Conservation (phyloP, 139 green algal species). For the Pedinophyceae sp. region DNA sequence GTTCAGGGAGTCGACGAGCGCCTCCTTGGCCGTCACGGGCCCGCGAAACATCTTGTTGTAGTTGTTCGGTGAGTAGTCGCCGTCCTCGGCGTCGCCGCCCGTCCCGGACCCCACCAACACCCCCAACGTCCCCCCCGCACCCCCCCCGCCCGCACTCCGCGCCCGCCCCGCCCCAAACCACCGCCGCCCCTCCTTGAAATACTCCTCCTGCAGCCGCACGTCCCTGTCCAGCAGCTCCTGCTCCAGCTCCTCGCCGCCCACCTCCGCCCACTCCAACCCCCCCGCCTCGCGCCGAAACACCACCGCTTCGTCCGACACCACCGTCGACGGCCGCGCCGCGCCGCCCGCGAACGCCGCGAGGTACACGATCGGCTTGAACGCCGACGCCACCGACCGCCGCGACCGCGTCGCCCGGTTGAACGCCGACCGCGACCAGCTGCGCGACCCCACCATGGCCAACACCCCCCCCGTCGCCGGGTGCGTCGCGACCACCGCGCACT, state of each 20-base stretch:
- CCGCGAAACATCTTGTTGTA: constrained; percentile 6
- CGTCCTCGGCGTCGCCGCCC: neutral
- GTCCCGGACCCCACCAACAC: constrained; percentile 1
- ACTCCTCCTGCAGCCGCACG: neutral
- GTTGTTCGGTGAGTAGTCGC: constrained; percentile 13
- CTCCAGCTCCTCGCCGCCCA: neutral
- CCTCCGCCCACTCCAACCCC: neutral
- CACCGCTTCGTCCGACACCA: constrained; percentile 18
- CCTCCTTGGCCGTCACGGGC: constrained; percentile 16
- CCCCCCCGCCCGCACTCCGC: constrained; percentile 1
- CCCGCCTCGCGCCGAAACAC: neutral
- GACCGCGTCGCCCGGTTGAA: constrained; percentile 31
- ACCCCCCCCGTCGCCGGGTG: constrained; percentile 22
- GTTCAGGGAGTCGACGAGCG: constrained; percentile 28
- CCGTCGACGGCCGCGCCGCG: constrained; percentile 9
- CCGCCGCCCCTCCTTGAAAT: neutral
- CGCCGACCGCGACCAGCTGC: constrained; percentile 17
- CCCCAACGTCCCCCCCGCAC: neutral
- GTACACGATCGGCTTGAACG: constrained; percentile 37
- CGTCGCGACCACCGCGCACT: constrained; percentile 32
- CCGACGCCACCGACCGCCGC: constrained; percentile 9
- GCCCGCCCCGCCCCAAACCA: neutral
- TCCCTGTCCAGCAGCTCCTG: neutral
- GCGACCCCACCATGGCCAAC: constrained; percentile 28
- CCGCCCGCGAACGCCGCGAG: constrained; percentile 23